Percentiles rank a stretch among this genome's conserved stretches.
Evolutionary conservation across 768 basidiomycete species (phyloP).

Genomic region (Gymnopilus junonius): DNA sequence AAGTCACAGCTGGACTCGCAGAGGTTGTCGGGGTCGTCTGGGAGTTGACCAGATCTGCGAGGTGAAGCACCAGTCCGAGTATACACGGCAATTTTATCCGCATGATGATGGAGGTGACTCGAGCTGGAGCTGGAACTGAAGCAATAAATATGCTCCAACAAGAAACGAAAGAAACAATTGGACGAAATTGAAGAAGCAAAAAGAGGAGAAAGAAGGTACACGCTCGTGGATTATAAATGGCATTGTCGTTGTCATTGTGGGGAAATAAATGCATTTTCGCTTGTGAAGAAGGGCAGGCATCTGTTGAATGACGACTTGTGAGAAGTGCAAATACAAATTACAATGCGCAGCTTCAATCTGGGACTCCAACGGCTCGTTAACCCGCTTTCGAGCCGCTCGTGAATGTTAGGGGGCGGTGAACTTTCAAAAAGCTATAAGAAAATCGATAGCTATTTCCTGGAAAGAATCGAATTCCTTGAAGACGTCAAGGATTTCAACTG

Average conservation of each 20-base stretch:
- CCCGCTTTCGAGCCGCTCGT: too few relatives aligned
- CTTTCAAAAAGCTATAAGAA: too few relatives aligned
- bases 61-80: background rate
- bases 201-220: too few relatives aligned
- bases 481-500: too few relatives aligned
- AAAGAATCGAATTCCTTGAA: too few relatives aligned
- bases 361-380: too few relatives aligned
- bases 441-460: too few relatives aligned
- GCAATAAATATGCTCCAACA: too few relatives aligned
- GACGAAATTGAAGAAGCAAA: too few relatives aligned
- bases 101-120: background rate
- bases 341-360: too few relatives aligned
- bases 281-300: background rate
- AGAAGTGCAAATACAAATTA: background rate
- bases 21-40: background rate
- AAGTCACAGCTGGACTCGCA: conserved; percentile 1
- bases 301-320: background rate
- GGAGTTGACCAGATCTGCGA: background rate
- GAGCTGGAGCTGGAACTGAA: background rate
- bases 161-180: too few relatives aligned
- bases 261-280: background rate
- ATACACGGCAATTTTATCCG: background rate
- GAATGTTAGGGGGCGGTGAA: too few relatives aligned
- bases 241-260: background rate
- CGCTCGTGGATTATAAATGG: background rate